Percentiles rank a stretch among this genome's conserved stretches.
These are phyloP conservation scores for Dryadomyces sulphureus DNA, from an alignment of 2,329 filamentous ascomycete genomes.

Conservation along the genomic window DNA sequence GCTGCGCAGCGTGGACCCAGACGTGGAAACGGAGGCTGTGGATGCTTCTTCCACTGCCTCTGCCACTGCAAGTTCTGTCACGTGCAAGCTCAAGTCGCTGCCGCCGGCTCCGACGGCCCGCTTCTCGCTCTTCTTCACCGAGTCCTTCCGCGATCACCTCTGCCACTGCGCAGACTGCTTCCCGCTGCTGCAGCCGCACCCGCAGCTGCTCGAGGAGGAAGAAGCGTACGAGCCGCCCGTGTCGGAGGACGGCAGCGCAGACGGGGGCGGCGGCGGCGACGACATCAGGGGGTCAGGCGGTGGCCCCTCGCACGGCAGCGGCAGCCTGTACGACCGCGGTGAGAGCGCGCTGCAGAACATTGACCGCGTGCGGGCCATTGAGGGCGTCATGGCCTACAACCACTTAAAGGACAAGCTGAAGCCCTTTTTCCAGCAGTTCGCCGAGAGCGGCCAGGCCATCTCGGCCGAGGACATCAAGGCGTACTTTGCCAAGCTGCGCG, in stretches of 20 bases:
- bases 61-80: slow-evolving; percentile 1
- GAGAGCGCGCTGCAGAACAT: slow-evolving; percentile 86
- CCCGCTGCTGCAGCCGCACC: slow-evolving; percentile 51
- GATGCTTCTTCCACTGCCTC: slow-evolving; percentile 9
- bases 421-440: slow-evolving; percentile 84
- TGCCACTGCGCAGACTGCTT: slow-evolving; percentile 79
- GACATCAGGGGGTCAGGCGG: slow-evolving; percentile 39
- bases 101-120: slow-evolving; percentile 36
- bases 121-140: slow-evolving; percentile 72
- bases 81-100: slow-evolving; percentile 48
- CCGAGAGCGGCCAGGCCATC: slow-evolving; percentile 76
- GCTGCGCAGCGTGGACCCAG: slow-evolving; percentile 14
- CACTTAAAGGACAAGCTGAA: slow-evolving; percentile 93
- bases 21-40: slow-evolving; percentile 4
- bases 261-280: slow-evolving; percentile 35
- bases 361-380: slow-evolving; percentile 83
- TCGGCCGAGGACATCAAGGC: slow-evolving; percentile 91
- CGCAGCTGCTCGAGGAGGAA: slow-evolving; percentile 84
- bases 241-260: slow-evolving; percentile 47
- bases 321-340: slow-evolving; percentile 76
- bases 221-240: slow-evolving; percentile 86
- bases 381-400: slow-evolving; percentile 97
- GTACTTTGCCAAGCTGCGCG: slow-evolving; percentile 88
- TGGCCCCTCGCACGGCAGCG: slow-evolving; percentile 52
- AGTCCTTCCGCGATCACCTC: slow-evolving; percentile 64